Base-by-base conservation (phyloP, 352 stramenopile genomes). In the Pythium coloratum region DNA sequence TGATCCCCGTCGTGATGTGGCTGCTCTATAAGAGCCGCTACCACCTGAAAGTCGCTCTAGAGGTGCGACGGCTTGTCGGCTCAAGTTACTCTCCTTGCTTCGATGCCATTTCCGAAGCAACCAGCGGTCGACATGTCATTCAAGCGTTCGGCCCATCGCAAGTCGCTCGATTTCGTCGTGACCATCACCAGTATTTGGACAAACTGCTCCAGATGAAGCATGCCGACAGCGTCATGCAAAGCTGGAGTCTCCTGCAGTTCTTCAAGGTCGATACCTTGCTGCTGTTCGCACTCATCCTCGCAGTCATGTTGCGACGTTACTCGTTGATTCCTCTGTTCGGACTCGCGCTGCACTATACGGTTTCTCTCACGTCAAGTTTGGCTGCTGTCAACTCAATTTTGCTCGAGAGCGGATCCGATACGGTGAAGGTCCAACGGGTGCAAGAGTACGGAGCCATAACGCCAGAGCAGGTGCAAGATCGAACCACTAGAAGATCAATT, bases 1-100 rank as follows among this genome's bases (percentile, higher is more conserved):
- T 93, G 28, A 47, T 92, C n/a, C 87, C 87, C 16, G 71, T 95
- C 80, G 12, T 96, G 88, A 66, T 82, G 83, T 55, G 50, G 28
- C 32, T 78, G 10, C 32, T 68, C 57, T 51, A 60, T 51, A 68
- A 32, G 51, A 67, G 59, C 32, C 69, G 55, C 0, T 67, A 47
- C 49, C 68, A 62, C 34, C 36, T 69, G 34, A 51, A 18, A 6
- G 24, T 78, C 55, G 64, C 67, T 42, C 34, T 74, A 8, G 62
- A 70, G 34, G 59, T 73, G 66, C 33, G 60, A 16, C 42, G 66
- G 1, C 66, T 62, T 42, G 47, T 13, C 20, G 44, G 60, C 3
- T 53, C 66, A 2, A 73, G 66, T 16, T 33, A 64, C 0, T 65
- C 66, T 2, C 66, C 66, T 4, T 73, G 66, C 38, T 73, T 65